Evolutionary conservation across 164 flowering plant species (phyloP).

Genomic region (Stephania japonica): DNA sequence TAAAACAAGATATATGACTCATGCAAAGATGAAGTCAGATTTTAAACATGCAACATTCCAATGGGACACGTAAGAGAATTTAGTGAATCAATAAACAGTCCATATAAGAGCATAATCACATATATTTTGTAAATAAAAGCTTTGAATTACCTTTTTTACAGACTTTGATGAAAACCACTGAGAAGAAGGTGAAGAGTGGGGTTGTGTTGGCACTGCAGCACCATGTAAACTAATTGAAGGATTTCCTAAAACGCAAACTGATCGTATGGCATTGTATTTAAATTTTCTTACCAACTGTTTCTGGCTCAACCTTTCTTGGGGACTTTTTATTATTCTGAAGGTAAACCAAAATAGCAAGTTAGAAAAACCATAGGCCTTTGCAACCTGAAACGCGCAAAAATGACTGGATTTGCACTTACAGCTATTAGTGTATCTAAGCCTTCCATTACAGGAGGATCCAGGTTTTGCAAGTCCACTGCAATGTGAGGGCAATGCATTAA

Average conservation of each 20-base stretch:
- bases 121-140: too few relatives aligned
- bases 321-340: constrained; percentile 51
- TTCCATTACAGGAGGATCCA: constrained; percentile 52
- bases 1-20: too few relatives aligned
- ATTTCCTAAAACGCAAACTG: not conserved
- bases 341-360: not conserved
- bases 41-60: too few relatives aligned
- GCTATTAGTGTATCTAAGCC: constrained; percentile 63
- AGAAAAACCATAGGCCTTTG: not conserved
- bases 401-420: constrained; percentile 35
- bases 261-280: not conserved
- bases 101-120: too few relatives aligned
- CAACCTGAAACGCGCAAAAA: not conserved
- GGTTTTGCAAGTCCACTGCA: constrained; percentile 26
- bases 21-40: too few relatives aligned
- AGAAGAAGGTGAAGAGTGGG: constrained; percentile 44
- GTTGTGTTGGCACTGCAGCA: constrained; percentile 39
- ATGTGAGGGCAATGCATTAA: not conserved
- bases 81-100: too few relatives aligned
- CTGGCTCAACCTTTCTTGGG: constrained; percentile 38
- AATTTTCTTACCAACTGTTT: constrained; percentile 38
- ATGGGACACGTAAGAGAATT: too few relatives aligned
- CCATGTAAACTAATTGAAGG: not conserved
- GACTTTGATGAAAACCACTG: constrained; percentile 82
- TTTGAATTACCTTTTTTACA: constrained; percentile 55